Evolutionary conservation across 169 alveolate species (phyloP).

Genomic region (Eimeria praecox): DNA sequence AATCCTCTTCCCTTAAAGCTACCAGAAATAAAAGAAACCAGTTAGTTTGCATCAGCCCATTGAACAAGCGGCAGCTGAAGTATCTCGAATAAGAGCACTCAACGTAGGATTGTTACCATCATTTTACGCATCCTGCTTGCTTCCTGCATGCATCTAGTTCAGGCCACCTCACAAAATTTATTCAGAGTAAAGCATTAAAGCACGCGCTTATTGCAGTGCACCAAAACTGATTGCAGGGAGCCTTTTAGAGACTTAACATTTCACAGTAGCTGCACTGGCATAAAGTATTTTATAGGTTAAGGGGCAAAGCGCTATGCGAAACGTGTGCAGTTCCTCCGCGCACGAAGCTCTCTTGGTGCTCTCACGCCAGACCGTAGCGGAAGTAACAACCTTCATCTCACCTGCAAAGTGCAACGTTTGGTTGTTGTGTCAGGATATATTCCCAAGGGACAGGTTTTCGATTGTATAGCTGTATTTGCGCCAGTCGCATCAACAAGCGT

Average conservation of each 20-base stretch:
- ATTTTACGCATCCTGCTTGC: not conserved
- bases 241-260: not conserved
- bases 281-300: not conserved
- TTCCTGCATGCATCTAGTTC: not conserved
- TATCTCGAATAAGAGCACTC: not conserved
- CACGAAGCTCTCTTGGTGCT: not conserved
- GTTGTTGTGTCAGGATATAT: constrained; percentile 57
- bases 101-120: not conserved
- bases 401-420: not conserved
- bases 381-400: not conserved
- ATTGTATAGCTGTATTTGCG: constrained; percentile 37
- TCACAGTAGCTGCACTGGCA: not conserved
- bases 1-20: not conserved
- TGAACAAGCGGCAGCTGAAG: not conserved
- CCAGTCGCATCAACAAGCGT: constrained; percentile 51
- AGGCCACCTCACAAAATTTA: not conserved
- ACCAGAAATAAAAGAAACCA: not conserved
- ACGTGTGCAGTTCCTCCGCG: not conserved
- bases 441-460: constrained; percentile 60
- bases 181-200: not conserved
- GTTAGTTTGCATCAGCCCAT: not conserved
- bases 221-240: not conserved
- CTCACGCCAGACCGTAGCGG: too few relatives aligned
- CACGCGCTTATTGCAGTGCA: not conserved
- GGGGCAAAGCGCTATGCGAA: not conserved